Base-by-base conservation (phyloP, 2,329 filamentous ascomycete genomes). In the Beauveria pseudobassiana region DNA sequence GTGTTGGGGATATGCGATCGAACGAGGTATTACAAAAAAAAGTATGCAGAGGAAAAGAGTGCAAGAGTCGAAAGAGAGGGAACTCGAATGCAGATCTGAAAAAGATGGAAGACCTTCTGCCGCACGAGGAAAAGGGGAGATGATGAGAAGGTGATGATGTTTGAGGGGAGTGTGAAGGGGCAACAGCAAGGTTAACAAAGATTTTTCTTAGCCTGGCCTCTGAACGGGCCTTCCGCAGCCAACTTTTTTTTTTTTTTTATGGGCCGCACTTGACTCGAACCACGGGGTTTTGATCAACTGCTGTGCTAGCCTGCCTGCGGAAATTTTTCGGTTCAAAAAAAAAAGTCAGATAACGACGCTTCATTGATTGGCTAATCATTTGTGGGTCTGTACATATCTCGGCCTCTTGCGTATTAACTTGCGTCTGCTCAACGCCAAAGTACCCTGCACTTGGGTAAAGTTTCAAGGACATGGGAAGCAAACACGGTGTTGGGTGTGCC, bases 181-280 rank as follows among this genome's bases (percentile, higher is more conserved):
- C 34, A 28, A 40, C 34, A 22, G 50, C 52, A 57, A 62, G 63
- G 59, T 62, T 50, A 64, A 62, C 57, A 59, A 64, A 61, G 54
- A 64, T 66, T 68, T 68, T 68, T 67, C 43, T 58, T 62, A 38
- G 53, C 53, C 63, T 65, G 51, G 48, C 43, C 38, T 50, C 46
- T 64, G 51, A 52, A 62, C 50, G 63, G 63, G 64, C 63, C 63
- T 65, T 63, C 63, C 61, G 59, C 30, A 34, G 40, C 22, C 55
- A 50, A 56, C 63, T 63, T 65, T 67, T 66, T 63, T 56, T 63
- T 56, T 63, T 62, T 62, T 48, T 63, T 56, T 61, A 34, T 62
- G 52, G 43, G 56, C 52, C 24, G 62, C 66, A 65, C 24, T 20
- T 28, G n/a, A 46, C 42, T 58, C 57, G 56, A 24, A 22, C 18